A percentile compares a stretch with the other conserved stretches of the same genome.
phyloP scores from a whole-genome alignment of 495 filamentous ascomycete species.

The Cairneyella variabilis region DNA sequence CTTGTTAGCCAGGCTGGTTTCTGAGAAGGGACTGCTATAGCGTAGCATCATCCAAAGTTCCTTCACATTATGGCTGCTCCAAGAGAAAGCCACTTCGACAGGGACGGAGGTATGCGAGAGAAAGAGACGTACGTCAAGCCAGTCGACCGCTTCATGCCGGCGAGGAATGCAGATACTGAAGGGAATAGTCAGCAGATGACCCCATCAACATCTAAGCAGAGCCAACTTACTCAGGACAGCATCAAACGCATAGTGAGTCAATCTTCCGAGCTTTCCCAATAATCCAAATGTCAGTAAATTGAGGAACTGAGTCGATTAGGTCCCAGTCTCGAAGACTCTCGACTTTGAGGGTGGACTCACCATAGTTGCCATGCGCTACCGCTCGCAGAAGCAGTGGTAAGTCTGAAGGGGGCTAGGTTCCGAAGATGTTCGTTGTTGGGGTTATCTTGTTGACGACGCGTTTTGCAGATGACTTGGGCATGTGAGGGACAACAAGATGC shows the following conservation, averaged over 20 bases:
- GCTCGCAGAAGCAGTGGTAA: background rate
- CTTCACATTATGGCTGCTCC: too few relatives aligned
- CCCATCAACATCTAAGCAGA: too few relatives aligned
- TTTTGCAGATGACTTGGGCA: too few relatives aligned
- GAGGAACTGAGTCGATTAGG: conserved; percentile 45
- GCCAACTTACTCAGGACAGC: conserved; percentile 75
- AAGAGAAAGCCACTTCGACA: too few relatives aligned
- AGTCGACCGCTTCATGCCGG: conserved; percentile 92
- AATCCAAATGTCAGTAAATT: conserved; percentile 58
- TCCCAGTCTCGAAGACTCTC: conserved; percentile 13
- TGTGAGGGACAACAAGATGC: too few relatives aligned
- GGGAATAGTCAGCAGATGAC: too few relatives aligned
- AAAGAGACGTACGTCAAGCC: conserved; percentile 82
- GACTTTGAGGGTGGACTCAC: conserved; percentile 31
- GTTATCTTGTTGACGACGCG: too few relatives aligned
- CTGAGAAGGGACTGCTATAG: too few relatives aligned
- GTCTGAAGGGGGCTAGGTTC: background rate
- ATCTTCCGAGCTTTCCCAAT: conserved; percentile 77
- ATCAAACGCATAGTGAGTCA: conserved; percentile 95
- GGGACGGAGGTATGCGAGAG: background rate
- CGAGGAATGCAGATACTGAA: conserved; percentile 89
- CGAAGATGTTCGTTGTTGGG: background rate
- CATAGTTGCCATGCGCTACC: too few relatives aligned
- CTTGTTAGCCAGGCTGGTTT: conserved; percentile 20
- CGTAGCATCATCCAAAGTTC: too few relatives aligned